Conservation (phyloP, 495 filamentous ascomycete genomes). For the Trypethelium eluteriae region DNA sequence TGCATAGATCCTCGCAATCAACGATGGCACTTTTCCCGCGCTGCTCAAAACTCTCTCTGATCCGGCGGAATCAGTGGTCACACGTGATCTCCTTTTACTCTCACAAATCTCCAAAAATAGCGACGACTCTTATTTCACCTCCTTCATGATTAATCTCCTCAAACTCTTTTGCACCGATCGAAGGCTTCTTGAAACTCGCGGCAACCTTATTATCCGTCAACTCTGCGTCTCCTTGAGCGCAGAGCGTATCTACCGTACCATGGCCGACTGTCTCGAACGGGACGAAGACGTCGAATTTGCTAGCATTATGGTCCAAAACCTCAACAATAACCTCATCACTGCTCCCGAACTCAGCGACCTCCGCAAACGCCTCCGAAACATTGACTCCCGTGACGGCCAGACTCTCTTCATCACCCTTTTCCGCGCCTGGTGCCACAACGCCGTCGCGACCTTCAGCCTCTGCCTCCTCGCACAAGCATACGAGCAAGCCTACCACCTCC, state of each 20-base stretch:
- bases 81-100: slow-evolving; percentile 84
- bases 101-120: slow-evolving; percentile 95
- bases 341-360: slow-evolving; percentile 89
- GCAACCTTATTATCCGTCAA: slow-evolving; percentile 93
- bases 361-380: slow-evolving; percentile 78
- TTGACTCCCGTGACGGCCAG: slow-evolving; percentile 82
- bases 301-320: slow-evolving; percentile 98
- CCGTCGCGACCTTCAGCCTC: slow-evolving; percentile 92
- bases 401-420: slow-evolving; percentile 92
- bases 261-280: slow-evolving; percentile 95
- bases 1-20: slow-evolving; percentile 61
- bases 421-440: slow-evolving; percentile 96
- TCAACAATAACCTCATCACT: slow-evolving; percentile 98
- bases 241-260: slow-evolving; percentile 89
- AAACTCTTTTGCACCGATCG: slow-evolving; percentile 94
- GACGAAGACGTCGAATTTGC: slow-evolving; percentile 98
- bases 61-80: slow-evolving; percentile 91
- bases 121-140: slow-evolving; percentile 93
- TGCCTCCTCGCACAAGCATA: slow-evolving; percentile 96
- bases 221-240: slow-evolving; percentile 86
- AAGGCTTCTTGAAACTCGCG: slow-evolving; percentile 79
- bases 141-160: slow-evolving; percentile 94
- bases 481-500: slow-evolving; percentile 92
- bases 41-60: slow-evolving; percentile 95
- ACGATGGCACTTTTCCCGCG: slow-evolving; percentile 94